A percentile compares a stretch with the other conserved stretches of the same genome.
phyloP scores from a whole-genome alignment of 345 rosid genomes.

The Psidium friedrichsthalianum region DNA sequence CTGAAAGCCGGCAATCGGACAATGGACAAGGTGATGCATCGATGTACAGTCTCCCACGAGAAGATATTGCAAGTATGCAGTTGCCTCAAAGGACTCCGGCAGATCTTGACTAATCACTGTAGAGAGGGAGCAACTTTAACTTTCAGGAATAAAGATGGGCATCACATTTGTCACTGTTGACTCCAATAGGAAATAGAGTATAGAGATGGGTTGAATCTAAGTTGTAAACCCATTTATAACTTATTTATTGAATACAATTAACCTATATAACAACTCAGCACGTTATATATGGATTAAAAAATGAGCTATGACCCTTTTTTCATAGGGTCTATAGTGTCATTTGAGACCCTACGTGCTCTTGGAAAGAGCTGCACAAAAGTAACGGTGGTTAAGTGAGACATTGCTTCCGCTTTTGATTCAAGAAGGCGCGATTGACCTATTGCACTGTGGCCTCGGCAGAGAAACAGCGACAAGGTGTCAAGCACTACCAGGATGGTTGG shows the following conservation, averaged over 20 bases:
- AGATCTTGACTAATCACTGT: constrained; percentile 7
- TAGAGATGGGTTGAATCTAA: too few relatives aligned
- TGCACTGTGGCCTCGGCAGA: constrained; percentile 1
- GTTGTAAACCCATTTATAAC: too few relatives aligned
- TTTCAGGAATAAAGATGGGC: not conserved
- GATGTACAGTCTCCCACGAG: constrained; percentile 34
- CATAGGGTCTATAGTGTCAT: constrained; percentile 7
- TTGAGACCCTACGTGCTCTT: constrained; percentile 46
- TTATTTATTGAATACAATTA: too few relatives aligned
- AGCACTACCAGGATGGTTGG: constrained; percentile 21
- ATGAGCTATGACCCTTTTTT: too few relatives aligned
- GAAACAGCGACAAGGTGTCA: constrained; percentile 52
- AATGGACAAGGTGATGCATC: constrained; percentile 7
- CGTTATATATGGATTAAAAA: too few relatives aligned
- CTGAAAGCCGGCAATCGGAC: constrained; percentile 10
- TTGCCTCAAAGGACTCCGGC: constrained; percentile 34
- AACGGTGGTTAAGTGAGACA: not conserved
- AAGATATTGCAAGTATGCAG: constrained; percentile 63
- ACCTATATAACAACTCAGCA: too few relatives aligned
- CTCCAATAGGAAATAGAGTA: not conserved
- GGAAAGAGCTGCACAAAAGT: constrained; percentile 36
- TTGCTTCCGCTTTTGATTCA: not conserved
- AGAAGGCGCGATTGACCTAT: not conserved
- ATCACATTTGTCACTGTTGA: not conserved
- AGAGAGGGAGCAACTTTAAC: not conserved